Evolutionary conservation across 345 rosid genomes (phyloP), one percentile per base, ranked within the genome.

Genomic region (Fremontodendron californicum): DNA sequence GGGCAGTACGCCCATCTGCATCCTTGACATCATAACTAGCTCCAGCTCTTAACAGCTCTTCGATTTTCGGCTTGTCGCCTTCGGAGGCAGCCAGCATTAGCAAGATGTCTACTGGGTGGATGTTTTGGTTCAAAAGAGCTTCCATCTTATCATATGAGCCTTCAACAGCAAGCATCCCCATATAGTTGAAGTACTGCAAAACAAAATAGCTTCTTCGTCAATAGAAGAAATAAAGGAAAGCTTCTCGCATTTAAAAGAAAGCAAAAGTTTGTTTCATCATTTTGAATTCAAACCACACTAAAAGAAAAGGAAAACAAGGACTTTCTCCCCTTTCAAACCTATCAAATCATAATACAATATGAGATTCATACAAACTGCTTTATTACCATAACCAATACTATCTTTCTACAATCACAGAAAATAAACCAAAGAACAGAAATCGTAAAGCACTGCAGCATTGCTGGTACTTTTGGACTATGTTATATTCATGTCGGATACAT

Each of bases 111-210:
- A 91, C 95, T 0, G 98, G 97, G 74, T 91, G 98, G 42, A 94
- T 93, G 85, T 89, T 82, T 60, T 87, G 86, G 83, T 71, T 89
- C 48, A 91, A 81, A 74, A 94, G 94, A 62, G 94, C 94, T 78
- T 93, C 97, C 98, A 94, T 94, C 85, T 93, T 91, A 61, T 86
- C 95, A 51, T 93, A 92, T 31, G 98, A 31, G 6, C 98, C 97
- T 81, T 94, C 97, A 1, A 92, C 94, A 0, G 94, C 98, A 77
- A 94, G 97, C 96, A 94, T 94, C 52, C 98, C 98, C 94, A 94
- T 92, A 83, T 92, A 94, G 83, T 94, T 94, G 74, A 94, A 92
- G 83, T 92, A 94, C 94, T 92, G 90, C 88, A 87, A 70, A 54
- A 13, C 31, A 55, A 39, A 33, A 55, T 5, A 73, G 31, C 19